These are phyloP conservation scores for Leccinum variicolor DNA, from an alignment of 768 basidiomycete species.

Conservation along the genomic window DNA sequence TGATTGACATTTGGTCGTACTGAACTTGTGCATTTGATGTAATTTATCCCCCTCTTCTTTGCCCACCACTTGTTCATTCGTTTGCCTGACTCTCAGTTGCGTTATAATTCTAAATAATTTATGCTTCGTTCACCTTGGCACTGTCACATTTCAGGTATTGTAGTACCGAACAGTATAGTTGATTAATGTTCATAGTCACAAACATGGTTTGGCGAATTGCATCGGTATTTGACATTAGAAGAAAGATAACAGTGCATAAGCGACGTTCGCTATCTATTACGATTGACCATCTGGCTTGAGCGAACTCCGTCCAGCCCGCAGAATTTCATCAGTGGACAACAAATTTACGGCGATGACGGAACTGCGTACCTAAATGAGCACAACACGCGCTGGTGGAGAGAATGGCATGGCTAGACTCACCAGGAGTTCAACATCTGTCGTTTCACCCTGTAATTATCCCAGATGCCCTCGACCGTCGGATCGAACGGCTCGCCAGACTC, in stretches of 20 bases:
- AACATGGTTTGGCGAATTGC: constrained; percentile 12
- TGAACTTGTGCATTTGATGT: constrained; percentile 10
- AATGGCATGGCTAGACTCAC: constrained; percentile 42
- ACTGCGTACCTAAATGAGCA: constrained; percentile 40
- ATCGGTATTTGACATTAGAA: constrained; percentile 13
- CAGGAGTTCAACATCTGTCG: constrained; percentile 98
- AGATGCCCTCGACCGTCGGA: constrained; percentile 92
- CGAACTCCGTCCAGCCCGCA: constrained; percentile 85
- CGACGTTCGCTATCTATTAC: constrained; percentile 29
- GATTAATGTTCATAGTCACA: constrained; percentile 30
- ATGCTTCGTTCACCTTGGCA: constrained; percentile 18
- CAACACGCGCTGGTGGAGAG: constrained; percentile 16
- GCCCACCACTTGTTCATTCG: constrained; percentile 15
- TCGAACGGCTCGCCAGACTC: constrained; percentile 95
- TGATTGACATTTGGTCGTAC: constrained; percentile 21
- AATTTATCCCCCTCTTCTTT: constrained; percentile 21
- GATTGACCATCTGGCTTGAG: constrained; percentile 76
- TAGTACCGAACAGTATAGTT: constrained; percentile 30
- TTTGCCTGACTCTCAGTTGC: constrained; percentile 15
- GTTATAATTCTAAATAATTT: constrained; percentile 28
- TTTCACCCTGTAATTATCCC: constrained; percentile 99
- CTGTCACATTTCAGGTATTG: constrained; percentile 15
- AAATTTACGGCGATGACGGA: constrained; percentile 95
- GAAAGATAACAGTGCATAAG: constrained; percentile 21
- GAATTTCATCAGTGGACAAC: constrained; percentile 92